Conservation (phyloP, 2,329 filamentous ascomycete genomes). For the Botrytis cinerea region DNA sequence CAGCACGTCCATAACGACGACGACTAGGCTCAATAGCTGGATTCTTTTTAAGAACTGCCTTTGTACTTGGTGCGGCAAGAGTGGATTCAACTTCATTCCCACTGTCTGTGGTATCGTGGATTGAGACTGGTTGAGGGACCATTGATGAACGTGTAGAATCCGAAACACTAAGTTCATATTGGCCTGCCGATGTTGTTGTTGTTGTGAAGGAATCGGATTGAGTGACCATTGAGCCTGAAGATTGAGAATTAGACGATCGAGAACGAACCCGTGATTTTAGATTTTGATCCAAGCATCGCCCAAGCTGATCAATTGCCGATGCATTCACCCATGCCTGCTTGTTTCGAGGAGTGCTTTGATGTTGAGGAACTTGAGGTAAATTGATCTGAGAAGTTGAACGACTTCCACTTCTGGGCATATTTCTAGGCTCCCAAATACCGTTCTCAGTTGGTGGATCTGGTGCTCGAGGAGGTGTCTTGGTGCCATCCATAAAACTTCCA, state of each 20-base stretch:
- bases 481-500: constrained; percentile 11
- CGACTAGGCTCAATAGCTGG: neutral
- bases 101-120: constrained; percentile 12
- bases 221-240: constrained; percentile 7
- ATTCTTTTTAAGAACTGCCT: constrained; percentile 1
- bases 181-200: neutral
- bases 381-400: neutral
- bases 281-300: neutral
- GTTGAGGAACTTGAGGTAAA: constrained; percentile 7
- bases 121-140: neutral
- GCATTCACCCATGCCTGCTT: constrained; percentile 6
- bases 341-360: constrained; percentile 9
- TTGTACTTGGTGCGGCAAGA: neutral
- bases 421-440: constrained; percentile 8
- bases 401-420: neutral
- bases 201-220: constrained; percentile 12
- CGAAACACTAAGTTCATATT: neutral
- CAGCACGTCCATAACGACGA: neutral
- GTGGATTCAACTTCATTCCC: constrained; percentile 16
- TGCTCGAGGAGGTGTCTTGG: neutral
- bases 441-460: neutral
- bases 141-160: neutral
- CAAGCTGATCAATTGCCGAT: constrained; percentile 4
- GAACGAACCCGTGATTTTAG: neutral
- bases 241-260: constrained; percentile 5